A percentile compares a stretch with the other conserved stretches of the same genome.
Evolutionary conservation across 805 yeast genomes (phyloP).

Genomic region (Nakazawaea ernobii): DNA sequence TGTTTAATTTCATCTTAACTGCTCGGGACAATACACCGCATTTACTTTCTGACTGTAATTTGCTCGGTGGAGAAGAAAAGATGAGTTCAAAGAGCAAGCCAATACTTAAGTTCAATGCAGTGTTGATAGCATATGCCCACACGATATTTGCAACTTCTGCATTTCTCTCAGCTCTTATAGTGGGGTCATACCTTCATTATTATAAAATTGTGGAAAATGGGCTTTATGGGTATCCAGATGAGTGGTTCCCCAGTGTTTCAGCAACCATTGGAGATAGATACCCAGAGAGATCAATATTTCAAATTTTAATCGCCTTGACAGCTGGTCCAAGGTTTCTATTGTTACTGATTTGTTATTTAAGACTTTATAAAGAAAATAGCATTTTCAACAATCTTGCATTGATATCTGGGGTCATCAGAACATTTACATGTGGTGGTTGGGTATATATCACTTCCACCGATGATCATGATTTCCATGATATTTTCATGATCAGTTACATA

Average conservation of each 20-base stretch:
- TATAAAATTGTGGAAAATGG: conserved; percentile 85
- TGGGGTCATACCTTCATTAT: conserved; percentile 77
- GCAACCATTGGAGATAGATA: conserved; percentile 97
- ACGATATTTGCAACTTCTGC: conserved; percentile 68
- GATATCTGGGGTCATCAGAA: conserved; percentile 75
- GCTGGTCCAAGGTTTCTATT: conserved; percentile 86
- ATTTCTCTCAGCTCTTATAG: conserved; percentile 64
- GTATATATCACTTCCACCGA: conserved; percentile 95
- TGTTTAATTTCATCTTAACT: too few species aligned
- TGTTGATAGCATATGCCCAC: conserved; percentile 65
- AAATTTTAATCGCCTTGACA: conserved; percentile 84
- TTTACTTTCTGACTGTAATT: too few species aligned
- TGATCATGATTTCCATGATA: conserved; percentile 93
- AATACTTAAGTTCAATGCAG: conserved; percentile 47
- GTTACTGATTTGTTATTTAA: conserved; percentile 45
- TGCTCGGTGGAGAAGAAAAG: background rate
- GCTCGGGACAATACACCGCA: too few species aligned
- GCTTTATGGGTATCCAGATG: conserved; percentile 88
- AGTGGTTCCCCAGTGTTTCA: conserved; percentile 97
- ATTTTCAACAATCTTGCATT: conserved; percentile 34
- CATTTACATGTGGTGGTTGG: conserved; percentile 98
- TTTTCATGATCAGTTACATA: conserved; percentile 90
- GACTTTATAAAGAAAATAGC: conserved; percentile 32
- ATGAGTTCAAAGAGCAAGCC: conserved; percentile 8
- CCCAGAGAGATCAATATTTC: conserved; percentile 92